phyloP scores from a whole-genome alignment of 2,329 filamentous ascomycete genomes.

The Colletotrichum nymphaeae region DNA sequence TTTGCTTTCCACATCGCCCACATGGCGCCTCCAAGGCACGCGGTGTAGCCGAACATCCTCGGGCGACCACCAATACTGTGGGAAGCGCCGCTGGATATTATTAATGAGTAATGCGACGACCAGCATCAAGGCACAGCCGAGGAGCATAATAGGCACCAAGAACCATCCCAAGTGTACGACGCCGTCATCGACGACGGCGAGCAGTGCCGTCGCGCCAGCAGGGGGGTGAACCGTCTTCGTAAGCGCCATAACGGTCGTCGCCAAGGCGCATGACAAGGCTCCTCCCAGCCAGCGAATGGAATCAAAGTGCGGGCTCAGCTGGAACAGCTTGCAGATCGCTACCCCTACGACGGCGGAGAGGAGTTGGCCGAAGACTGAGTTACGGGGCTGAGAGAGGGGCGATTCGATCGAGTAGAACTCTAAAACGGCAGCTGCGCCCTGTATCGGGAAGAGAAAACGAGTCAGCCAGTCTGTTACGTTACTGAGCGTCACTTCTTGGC shows the following conservation, averaged over 20 bases:
- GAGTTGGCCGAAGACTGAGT: constrained; percentile 74
- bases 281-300: constrained; percentile 72
- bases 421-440: constrained; percentile 82
- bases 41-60: constrained; percentile 38
- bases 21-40: constrained; percentile 15
- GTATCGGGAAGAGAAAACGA: not conserved
- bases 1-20: constrained; percentile 11
- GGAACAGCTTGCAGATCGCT: constrained; percentile 73
- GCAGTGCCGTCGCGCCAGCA: constrained; percentile 77
- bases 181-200: constrained; percentile 71
- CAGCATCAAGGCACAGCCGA: constrained; percentile 72
- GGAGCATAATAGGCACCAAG: constrained; percentile 70
- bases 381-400: constrained; percentile 79
- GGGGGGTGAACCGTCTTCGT: constrained; percentile 81
- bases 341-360: constrained; percentile 72
- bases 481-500: not conserved
- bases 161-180: constrained; percentile 74
- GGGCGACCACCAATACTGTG: constrained; percentile 77
- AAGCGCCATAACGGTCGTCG: constrained; percentile 73
- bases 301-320: constrained; percentile 57
- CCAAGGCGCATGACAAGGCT: constrained; percentile 71
- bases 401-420: constrained; percentile 79
- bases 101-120: constrained; percentile 72
- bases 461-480: not conserved
- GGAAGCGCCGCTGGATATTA: constrained; percentile 75